phyloP scores from a whole-genome alignment of 345 rosid species.

The Theobroma cacao region DNA sequence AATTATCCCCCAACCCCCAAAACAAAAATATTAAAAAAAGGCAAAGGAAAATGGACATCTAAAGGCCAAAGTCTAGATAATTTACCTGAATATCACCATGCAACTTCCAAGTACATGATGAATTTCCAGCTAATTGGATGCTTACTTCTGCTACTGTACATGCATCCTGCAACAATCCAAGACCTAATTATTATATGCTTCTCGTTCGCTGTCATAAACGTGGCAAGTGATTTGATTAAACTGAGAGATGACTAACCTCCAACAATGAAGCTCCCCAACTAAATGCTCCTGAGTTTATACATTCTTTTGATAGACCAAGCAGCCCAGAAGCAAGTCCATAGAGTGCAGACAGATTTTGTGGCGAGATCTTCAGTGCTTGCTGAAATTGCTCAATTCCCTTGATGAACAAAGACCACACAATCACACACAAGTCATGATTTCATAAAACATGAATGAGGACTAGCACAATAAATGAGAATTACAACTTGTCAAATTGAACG shows the following conservation, averaged over 20 bases:
- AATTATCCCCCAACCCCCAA: not conserved
- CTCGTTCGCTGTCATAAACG: not conserved
- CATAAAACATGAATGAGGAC: not conserved
- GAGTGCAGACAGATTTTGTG: constrained; percentile 68
- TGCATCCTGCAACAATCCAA: constrained; percentile 59
- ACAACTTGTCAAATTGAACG: not conserved
- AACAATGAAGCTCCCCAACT: constrained; percentile 83
- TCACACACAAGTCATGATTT: constrained; percentile 1
- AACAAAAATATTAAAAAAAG: not conserved
- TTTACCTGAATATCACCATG: constrained; percentile 83
- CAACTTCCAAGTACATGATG: constrained; percentile 84
- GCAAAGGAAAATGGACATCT: constrained; percentile 6
- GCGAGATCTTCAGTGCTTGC: constrained; percentile 70
- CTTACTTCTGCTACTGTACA: constrained; percentile 46
- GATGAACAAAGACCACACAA: constrained; percentile 23
- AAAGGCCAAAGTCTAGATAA: not conserved
- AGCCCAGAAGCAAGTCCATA: constrained; percentile 86
- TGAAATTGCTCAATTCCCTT: constrained; percentile 85
- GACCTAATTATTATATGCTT: constrained; percentile 10
- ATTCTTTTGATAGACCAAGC: constrained; percentile 82
- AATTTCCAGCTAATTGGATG: constrained; percentile 55
- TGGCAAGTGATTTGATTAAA: constrained; percentile 3
- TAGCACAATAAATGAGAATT: not conserved
- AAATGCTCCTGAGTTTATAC: constrained; percentile 76
- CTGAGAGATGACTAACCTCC: constrained; percentile 47